Percentiles rank a stretch among this genome's conserved stretches.
Conservation (phyloP, 2,329 filamentous ascomycete genomes). For the Trichophyton simii region DNA sequence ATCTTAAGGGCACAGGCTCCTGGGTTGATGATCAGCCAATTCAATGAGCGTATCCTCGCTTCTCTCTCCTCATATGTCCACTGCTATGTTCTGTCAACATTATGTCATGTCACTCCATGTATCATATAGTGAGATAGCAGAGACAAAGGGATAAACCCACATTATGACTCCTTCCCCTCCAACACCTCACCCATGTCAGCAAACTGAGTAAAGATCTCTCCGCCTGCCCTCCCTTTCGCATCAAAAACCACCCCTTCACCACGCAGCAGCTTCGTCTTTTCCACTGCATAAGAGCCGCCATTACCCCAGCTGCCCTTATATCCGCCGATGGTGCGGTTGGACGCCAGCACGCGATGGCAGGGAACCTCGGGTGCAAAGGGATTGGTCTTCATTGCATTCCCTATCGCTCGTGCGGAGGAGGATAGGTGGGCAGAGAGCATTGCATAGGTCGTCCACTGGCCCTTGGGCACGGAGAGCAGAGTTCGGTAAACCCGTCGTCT, state of each 20-base stretch:
- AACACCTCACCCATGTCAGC: conserved; percentile 12
- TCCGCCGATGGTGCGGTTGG: conserved; percentile 47
- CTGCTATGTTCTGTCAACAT: neutral
- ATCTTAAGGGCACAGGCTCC: neutral
- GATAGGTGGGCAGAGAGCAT: conserved; percentile 54
- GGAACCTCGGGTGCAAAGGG: conserved; percentile 73
- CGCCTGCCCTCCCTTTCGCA: conserved; percentile 28
- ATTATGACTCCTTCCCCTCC: neutral
- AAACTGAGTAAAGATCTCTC: conserved; percentile 25
- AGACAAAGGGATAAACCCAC: neutral
- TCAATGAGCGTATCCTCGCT: neutral
- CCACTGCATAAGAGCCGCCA: conserved; percentile 30
- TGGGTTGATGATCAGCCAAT: neutral
- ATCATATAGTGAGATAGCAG: neutral
- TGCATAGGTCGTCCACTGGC: conserved; percentile 66
- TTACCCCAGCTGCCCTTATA: conserved; percentile 41
- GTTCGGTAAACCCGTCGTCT: conserved; percentile 51
- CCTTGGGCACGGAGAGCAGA: conserved; percentile 64
- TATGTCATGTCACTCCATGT: neutral
- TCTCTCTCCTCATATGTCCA: neutral
- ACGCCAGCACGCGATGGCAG: conserved; percentile 69
- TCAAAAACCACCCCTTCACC: conserved; percentile 36
- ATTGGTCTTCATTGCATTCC: conserved; percentile 63
- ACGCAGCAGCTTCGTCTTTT: conserved; percentile 31
- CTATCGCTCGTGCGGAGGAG: conserved; percentile 64